Evolutionary conservation across 2,329 filamentous ascomycete species (phyloP).

Genomic region (Botrytis paeoniae): DNA sequence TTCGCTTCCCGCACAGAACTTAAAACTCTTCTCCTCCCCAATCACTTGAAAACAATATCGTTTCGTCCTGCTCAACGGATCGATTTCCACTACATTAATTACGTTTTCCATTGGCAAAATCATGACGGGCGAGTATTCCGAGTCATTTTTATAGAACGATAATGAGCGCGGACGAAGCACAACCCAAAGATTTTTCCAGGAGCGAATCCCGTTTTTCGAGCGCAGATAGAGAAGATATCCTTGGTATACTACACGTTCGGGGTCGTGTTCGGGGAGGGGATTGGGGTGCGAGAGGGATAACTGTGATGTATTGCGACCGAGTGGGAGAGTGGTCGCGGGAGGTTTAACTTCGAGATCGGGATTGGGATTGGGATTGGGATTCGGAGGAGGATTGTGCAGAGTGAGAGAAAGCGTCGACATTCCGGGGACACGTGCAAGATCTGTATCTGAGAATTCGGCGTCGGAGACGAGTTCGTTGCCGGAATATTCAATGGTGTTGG

Average conservation of each 20-base stretch:
- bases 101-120: slow-evolving; percentile 76
- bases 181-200: slow-evolving; percentile 95
- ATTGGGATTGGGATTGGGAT: background rate
- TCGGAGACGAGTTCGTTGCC: slow-evolving; percentile 72
- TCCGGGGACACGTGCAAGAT: slow-evolving; percentile 43
- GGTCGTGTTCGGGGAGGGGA: slow-evolving; percentile 53
- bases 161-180: slow-evolving; percentile 83
- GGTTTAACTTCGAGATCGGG: slow-evolving; percentile 35
- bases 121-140: slow-evolving; percentile 82
- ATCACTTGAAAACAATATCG: slow-evolving; percentile 88
- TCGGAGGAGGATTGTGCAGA: slow-evolving; percentile 30
- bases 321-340: slow-evolving; percentile 36
- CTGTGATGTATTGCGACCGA: slow-evolving; percentile 59
- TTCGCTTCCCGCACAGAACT: slow-evolving; percentile 75
- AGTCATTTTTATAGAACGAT: slow-evolving; percentile 88
- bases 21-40: slow-evolving; percentile 81
- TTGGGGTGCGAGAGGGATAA: slow-evolving; percentile 49
- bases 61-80: slow-evolving; percentile 82
- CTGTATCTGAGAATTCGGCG: slow-evolving; percentile 81
- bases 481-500: slow-evolving; percentile 63
- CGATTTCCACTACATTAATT: slow-evolving; percentile 88
- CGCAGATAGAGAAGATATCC: slow-evolving; percentile 84
- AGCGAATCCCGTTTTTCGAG: slow-evolving; percentile 76
- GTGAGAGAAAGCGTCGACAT: slow-evolving; percentile 32
- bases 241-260: slow-evolving; percentile 90